Evolutionary conservation across 2,329 filamentous ascomycete species (phyloP).

Genomic region (Ceratocystis cubensis): DNA sequence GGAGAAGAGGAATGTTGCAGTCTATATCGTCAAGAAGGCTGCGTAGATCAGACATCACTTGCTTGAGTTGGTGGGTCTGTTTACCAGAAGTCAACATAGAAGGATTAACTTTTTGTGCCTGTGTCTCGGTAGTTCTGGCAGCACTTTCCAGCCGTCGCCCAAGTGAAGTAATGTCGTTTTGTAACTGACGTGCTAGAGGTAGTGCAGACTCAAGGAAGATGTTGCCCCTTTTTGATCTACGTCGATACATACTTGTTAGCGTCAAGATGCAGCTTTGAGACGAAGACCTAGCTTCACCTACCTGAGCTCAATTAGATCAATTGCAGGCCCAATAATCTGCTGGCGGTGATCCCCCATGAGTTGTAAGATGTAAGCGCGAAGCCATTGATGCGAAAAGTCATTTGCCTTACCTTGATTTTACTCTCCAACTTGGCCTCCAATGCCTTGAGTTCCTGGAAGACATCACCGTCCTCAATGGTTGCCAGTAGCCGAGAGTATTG

Average conservation of each 20-base stretch:
- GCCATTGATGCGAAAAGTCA: background rate
- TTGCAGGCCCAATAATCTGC: constrained; percentile 75
- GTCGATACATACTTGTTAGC: background rate
- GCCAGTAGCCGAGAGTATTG: constrained; percentile 70
- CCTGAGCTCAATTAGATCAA: constrained; percentile 88
- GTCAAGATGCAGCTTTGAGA: background rate
- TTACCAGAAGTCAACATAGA: constrained; percentile 28
- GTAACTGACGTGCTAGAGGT: constrained; percentile 66
- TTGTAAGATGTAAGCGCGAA: background rate
- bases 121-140: constrained; percentile 31
- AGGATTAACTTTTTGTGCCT: background rate
- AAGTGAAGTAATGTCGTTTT: constrained; percentile 69
- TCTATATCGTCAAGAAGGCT: constrained; percentile 67
- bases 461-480: constrained; percentile 57
- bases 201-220: constrained; percentile 67
- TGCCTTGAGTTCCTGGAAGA: constrained; percentile 53
- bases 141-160: constrained; percentile 62
- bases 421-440: constrained; percentile 65
- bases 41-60: constrained; percentile 64
- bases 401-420: constrained; percentile 50
- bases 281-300: constrained; percentile 29
- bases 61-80: constrained; percentile 43
- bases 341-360: background rate
- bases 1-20: constrained; percentile 80
- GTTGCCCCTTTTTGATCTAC: constrained; percentile 42